A percentile compares a stretch with the other conserved stretches of the same genome.
Evolutionary conservation across 176 grass and related monocot species (phyloP).

Genomic region (Avena atlantica): DNA sequence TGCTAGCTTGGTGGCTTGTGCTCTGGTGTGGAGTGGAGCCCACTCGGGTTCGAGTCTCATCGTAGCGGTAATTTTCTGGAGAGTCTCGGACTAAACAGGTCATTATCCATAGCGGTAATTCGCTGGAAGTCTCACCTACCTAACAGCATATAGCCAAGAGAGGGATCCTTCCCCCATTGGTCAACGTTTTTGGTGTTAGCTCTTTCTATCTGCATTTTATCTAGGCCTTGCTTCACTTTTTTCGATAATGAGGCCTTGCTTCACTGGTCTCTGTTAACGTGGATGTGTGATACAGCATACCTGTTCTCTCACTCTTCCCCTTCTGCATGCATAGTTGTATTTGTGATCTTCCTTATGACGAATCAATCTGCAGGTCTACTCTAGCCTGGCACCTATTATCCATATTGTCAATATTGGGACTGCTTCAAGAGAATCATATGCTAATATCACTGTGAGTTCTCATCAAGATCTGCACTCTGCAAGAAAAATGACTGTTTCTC

Average conservation of each 20-base stretch:
- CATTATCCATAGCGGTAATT: too few relatives aligned
- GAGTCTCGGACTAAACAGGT: too few relatives aligned
- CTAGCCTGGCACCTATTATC: slow-evolving; percentile 76
- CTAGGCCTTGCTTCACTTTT: not conserved
- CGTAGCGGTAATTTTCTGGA: too few relatives aligned
- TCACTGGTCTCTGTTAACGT: slow-evolving; percentile 15
- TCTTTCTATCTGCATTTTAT: slow-evolving; percentile 31
- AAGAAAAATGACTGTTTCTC: slow-evolving; percentile 15
- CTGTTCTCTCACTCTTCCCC: not conserved
- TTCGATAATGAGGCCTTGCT: not conserved
- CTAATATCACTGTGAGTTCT: slow-evolving; percentile 79
- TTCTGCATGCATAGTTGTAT: slow-evolving; percentile 10
- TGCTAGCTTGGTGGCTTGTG: too few relatives aligned
- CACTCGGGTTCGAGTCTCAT: too few relatives aligned
- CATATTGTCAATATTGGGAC: slow-evolving; percentile 77
- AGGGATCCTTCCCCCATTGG: too few relatives aligned
- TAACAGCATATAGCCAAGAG: too few relatives aligned
- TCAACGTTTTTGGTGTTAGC: not conserved
- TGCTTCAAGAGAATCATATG: slow-evolving; percentile 71
- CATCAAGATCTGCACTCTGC: slow-evolving; percentile 32
- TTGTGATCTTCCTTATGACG: slow-evolving; percentile 22
- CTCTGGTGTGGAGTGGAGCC: too few relatives aligned
- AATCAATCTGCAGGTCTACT: slow-evolving; percentile 69
- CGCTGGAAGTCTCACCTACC: too few relatives aligned
- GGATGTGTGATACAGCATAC: not conserved